Evolutionary conservation across 495 filamentous ascomycete species (phyloP).

Genomic region (Neurospora cerealis): DNA sequence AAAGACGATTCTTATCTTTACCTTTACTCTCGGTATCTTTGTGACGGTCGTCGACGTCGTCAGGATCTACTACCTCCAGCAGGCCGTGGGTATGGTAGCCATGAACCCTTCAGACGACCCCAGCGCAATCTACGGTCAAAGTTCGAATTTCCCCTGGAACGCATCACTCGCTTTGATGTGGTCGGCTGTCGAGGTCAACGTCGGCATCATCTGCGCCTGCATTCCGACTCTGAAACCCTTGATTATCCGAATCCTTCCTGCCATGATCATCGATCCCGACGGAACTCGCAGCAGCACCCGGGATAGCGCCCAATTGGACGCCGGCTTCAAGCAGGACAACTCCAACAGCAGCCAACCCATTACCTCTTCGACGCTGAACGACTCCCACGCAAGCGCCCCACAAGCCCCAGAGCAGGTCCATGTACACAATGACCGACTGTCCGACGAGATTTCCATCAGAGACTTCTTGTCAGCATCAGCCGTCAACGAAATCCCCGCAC

Average conservation of each 20-base stretch:
- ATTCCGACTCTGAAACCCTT: constrained; percentile 84
- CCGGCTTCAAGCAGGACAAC: not conserved
- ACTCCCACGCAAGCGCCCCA: not conserved
- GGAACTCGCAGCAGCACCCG: constrained; percentile 16
- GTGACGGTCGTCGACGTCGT: constrained; percentile 82
- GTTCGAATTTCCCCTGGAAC: constrained; percentile 49
- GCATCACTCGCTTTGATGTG: constrained; percentile 83
- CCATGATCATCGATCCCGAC: constrained; percentile 47
- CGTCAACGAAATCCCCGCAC: not conserved
- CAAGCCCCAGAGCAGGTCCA: not conserved
- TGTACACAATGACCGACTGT: not conserved
- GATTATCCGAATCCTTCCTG: constrained; percentile 62
- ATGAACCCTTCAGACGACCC: constrained; percentile 14
- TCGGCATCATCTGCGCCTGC: constrained; percentile 80
- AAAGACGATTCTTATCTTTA: constrained; percentile 73
- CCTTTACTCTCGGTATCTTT: constrained; percentile 76
- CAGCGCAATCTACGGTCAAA: constrained; percentile 24
- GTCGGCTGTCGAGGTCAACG: constrained; percentile 84
- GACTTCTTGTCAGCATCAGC: not conserved
- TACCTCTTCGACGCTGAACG: not conserved
- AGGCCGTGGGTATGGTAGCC: constrained; percentile 41
- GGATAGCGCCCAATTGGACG: constrained; percentile 1
- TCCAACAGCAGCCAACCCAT: not conserved
- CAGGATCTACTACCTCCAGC: constrained; percentile 79
- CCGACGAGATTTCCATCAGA: constrained; percentile 2